Evolutionary conservation across 2,329 filamentous ascomycete genomes (phyloP).

Genomic region (Pseudomassariella vexata): DNA sequence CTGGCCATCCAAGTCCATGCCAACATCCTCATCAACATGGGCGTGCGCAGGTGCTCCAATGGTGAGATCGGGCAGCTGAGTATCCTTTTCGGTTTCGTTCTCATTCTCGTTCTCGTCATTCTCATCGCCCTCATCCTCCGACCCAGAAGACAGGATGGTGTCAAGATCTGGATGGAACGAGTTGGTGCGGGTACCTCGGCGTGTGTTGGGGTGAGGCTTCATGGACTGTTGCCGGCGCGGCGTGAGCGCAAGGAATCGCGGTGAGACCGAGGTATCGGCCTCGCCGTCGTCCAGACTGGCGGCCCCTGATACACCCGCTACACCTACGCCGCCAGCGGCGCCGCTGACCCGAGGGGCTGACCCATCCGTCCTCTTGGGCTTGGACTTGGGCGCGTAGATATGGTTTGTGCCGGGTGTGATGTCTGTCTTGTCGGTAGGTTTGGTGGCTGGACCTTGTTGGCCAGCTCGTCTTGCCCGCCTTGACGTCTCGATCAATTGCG

Average conservation of each 20-base stretch:
- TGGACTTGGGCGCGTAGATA: slow-evolving; percentile 45
- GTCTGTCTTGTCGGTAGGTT: slow-evolving; percentile 66
- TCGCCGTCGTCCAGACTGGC: slow-evolving; percentile 21
- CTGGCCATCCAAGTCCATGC: slow-evolving; percentile 5
- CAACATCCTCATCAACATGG: too few relatives aligned
- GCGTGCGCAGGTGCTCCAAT: slow-evolving; percentile 5
- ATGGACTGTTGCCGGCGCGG: slow-evolving; percentile 34
- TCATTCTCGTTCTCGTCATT: slow-evolving; percentile 18
- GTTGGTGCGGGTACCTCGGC: slow-evolving; percentile 29
- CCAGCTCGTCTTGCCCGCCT: slow-evolving; percentile 63
- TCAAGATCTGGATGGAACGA: slow-evolving; percentile 36
- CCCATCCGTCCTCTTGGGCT: slow-evolving; percentile 29
- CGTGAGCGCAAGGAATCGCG: slow-evolving; percentile 26
- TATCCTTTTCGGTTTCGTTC: too few relatives aligned
- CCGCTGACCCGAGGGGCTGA: slow-evolving; percentile 15
- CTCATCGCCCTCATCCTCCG: slow-evolving; percentile 31
- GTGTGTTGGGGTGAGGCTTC: slow-evolving; percentile 33
- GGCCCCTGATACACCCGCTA: too few relatives aligned
- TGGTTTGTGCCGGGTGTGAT: slow-evolving; percentile 59
- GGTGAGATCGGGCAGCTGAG: slow-evolving; percentile 8
- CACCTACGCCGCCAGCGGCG: too few relatives aligned
- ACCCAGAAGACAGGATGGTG: slow-evolving; percentile 39
- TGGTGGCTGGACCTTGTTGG: slow-evolving; percentile 56
- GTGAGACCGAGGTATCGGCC: slow-evolving; percentile 23
- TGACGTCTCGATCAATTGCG: slow-evolving; percentile 76